Evolutionary conservation across 2,329 filamentous ascomycete species (phyloP), one percentile per base, ranked within the genome.

Genomic region (Pestalotiopsis sp.): DNA sequence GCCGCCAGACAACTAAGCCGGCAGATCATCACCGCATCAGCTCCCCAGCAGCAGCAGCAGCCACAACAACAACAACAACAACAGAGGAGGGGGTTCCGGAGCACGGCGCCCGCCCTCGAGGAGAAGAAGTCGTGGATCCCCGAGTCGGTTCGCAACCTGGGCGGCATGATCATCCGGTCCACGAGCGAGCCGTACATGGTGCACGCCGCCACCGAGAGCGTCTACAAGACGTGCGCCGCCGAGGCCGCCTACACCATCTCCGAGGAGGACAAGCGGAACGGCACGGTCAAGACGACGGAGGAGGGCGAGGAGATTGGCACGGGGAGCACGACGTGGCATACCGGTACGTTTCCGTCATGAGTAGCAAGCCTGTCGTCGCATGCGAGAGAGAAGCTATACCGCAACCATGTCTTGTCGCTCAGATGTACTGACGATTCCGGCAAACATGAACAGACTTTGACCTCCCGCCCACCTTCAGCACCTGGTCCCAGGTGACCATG

Each of bases 401-500:
- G 1, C 12, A 1, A 20, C 17, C 45, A 52, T 52, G 1, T 52
- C 20, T 36, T 2, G 7, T 36, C 20, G 45, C 17, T 23, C 41
- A 14, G 13, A 2, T 49, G 7, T n/a, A 52, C 14, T n/a, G 20
- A 52, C 17, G 45, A 20, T 11, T 23, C 20, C n/a, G 13, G 45
- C 20, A 13, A 25, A 9, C 56, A 12, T 17, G 1, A 57, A 14
- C 75, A 97, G 93, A 91, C 65, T 89, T 97, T 71, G 88, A 88
- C 31, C 88, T 99, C 20, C 86, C 88, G 39, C 93, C 94, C 0
- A 98, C 94, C 0, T 99, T 99, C 81, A 95, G 91, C 78, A 95
- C 93, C 68, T 99, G 96, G 96, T 93, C 94, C 23, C 95, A 98
- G 81, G 91, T 98, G 59, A 96, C 95, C 45, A 97, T 97, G 86